Evolutionary conservation across 139 green algal genomes (phyloP), one percentile per base, ranked within the genome.

Genomic region (Deuterostichococcus epilithicus): DNA sequence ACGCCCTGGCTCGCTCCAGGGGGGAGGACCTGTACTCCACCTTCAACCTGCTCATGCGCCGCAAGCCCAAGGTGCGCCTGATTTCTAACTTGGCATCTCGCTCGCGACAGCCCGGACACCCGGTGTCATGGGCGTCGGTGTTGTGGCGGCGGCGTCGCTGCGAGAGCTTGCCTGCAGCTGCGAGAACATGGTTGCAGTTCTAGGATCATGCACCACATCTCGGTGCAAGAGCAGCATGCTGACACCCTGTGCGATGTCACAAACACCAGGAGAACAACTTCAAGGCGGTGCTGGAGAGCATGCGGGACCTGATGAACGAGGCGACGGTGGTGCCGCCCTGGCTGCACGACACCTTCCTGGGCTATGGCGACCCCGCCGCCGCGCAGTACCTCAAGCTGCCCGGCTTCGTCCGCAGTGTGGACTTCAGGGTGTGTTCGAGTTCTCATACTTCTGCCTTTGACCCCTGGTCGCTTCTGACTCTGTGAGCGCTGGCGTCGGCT

Each of bases 181-280:
- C n/a, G n/a, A n/a, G n/a, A n/a, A n/a, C n/a, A n/a, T n/a, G n/a
- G n/a, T n/a, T n/a, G n/a, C 42, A 52, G 8, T 8, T 52, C 13
- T 8, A 52, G 13, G 59, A n/a, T 8, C 59, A 67, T 32, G 26
- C 59, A 67, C 5, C 13, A 67, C 25, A n/a, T 67, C 15, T 13
- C 18, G 45, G 18, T 26, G 59, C 59, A 68, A 6, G 59, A 33
- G 25, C 13, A 8, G 25, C 5, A 18, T 6, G 8, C 26, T 18
- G 59, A 32, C 59, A 68, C 25, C 59, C 5, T 22, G 13, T 22
- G 15, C 32, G 23, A 23, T 23, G 20, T 3, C 67, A 38, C 34
- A n/a, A 42, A 34, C 36, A 65, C 36, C 67, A 97, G 88, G 96
- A 99, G 82, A 99, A 99, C 89, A 99, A 99, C 88, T 99, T 98